These are phyloP conservation scores for Leptomonas pyrrhocoris DNA, from an alignment of 208 protist genomes.

Conservation along the genomic window DNA sequence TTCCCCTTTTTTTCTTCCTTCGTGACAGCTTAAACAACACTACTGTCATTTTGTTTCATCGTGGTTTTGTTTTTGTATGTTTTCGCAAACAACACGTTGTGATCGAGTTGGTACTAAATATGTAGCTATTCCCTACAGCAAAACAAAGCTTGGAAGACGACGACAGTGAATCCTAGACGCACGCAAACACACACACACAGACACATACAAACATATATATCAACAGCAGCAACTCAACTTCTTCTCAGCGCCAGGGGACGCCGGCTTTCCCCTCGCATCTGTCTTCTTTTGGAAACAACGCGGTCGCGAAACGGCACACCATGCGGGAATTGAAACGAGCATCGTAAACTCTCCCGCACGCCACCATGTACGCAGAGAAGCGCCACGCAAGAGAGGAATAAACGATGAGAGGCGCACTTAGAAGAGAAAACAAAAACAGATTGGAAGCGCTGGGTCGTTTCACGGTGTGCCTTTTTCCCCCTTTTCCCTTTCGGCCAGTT, in stretches of 20 bases:
- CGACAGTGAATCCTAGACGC: not conserved
- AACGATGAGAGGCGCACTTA: not conserved
- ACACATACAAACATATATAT: not conserved
- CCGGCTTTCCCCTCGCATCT: not conserved
- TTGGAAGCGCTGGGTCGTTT: not conserved
- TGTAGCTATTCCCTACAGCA: conserved; percentile 34
- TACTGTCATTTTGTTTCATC: not conserved
- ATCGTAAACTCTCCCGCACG: not conserved
- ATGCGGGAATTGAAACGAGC: not conserved
- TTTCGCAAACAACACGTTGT: conserved; percentile 9
- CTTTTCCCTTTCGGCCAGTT: not conserved
- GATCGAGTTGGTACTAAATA: conserved; percentile 28
- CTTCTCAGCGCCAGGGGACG: not conserved
- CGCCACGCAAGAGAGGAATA: not conserved
- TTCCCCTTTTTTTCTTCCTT: too few relatives aligned
- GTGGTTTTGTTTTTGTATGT: not conserved
- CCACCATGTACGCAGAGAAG: not conserved
- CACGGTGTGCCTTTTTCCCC: not conserved
- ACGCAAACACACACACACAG: not conserved
- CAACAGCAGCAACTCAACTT: conserved; percentile 2
- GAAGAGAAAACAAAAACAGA: not conserved
- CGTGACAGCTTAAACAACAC: too few relatives aligned
- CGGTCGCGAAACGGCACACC: not conserved
- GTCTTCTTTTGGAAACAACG: not conserved
- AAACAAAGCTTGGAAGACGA: conserved; percentile 14